Evolutionary conservation across 768 basidiomycete species (phyloP).

Genomic region (Suillus clintonianus): DNA sequence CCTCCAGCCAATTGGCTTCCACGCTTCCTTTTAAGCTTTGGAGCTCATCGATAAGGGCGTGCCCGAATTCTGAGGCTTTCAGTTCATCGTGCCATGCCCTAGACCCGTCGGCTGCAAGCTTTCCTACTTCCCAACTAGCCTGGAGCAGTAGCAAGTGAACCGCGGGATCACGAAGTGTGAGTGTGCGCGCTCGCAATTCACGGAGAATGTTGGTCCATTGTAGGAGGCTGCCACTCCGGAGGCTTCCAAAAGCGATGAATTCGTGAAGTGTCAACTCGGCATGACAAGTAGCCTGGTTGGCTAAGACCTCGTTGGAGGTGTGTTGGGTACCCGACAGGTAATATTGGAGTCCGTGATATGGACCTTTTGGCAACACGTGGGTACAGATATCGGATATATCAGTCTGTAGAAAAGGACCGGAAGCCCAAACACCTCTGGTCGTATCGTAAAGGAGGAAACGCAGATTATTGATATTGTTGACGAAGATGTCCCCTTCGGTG

Average conservation of each 20-base stretch:
- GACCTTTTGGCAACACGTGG: constrained; percentile 28
- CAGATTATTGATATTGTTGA: constrained; percentile 28
- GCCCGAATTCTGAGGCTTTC: constrained; percentile 28
- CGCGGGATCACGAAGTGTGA: constrained; percentile 37
- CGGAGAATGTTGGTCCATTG: constrained; percentile 51
- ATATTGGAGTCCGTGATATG: constrained; percentile 38
- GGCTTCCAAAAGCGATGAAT: constrained; percentile 38
- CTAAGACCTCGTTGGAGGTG: constrained; percentile 43
- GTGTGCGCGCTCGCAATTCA: constrained; percentile 35
- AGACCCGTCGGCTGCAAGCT: constrained; percentile 11
- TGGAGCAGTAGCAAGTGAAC: constrained; percentile 44
- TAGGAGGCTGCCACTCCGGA: constrained; percentile 42
- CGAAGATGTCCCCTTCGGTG: constrained; percentile 15
- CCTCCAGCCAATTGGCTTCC: constrained; percentile 40
- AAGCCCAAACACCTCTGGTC: constrained; percentile 8
- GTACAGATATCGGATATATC: constrained; percentile 28
- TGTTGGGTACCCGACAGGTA: constrained; percentile 38
- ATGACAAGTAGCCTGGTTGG: constrained; percentile 42
- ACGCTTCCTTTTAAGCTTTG: constrained; percentile 31
- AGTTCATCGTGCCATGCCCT: constrained; percentile 43
- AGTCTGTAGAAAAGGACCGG: constrained; percentile 10
- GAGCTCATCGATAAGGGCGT: constrained; percentile 34
- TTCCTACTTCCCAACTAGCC: constrained; percentile 42
- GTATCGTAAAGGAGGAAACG: constrained; percentile 30
- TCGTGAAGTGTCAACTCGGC: constrained; percentile 42